Evolutionary conservation across 2,329 filamentous ascomycete species (phyloP), one percentile per base, ranked within the genome.

Genomic region (Pyrenophora seminiperda): DNA sequence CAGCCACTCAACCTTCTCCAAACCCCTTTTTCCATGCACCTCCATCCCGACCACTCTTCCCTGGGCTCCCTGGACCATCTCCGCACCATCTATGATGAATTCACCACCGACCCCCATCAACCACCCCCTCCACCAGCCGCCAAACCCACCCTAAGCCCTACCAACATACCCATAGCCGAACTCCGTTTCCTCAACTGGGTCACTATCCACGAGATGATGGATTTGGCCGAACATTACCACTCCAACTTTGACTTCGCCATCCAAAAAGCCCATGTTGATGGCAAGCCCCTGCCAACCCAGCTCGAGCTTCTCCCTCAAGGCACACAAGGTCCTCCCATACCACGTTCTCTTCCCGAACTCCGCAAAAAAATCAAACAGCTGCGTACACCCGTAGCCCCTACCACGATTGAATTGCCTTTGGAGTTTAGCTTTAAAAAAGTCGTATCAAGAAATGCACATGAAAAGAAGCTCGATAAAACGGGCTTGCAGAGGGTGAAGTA

Each of bases 161-260:
- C 75, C 1, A 75, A 75, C 11, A 71, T 79, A 22, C 68, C 76
- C 0, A 61, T 80, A 11, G 74, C 73, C 31, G 70, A 75, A 17
- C 64, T 81, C 11, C 74, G 79, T 30, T 82, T 77, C 62, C 71
- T 74, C 50, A 80, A 80, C 50, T 82, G 80, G 80, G 68, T 73
- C 39, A 66, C 66, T 6, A 68, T 81, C 38, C 76, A 78, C 43
- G 72, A 77, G 41, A 65, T 81, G 42, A 70, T 81, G 52, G 63
- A 61, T 17, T 60, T 73, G 13, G 75, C 75, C 7, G 66, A 73
- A 43, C 39, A 42, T 6, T 54, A 54, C 41, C 55, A 70, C 18
- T 34, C 39, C 3, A 41, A 41, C 5, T 38, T 50, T 3, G 33
- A 46, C 30, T 13, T 15, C 14, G 45, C 38, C 7, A 18, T 59